Evolutionary conservation across 352 stramenopile genomes (phyloP).

Genomic region (Globisporangium yorkense): DNA sequence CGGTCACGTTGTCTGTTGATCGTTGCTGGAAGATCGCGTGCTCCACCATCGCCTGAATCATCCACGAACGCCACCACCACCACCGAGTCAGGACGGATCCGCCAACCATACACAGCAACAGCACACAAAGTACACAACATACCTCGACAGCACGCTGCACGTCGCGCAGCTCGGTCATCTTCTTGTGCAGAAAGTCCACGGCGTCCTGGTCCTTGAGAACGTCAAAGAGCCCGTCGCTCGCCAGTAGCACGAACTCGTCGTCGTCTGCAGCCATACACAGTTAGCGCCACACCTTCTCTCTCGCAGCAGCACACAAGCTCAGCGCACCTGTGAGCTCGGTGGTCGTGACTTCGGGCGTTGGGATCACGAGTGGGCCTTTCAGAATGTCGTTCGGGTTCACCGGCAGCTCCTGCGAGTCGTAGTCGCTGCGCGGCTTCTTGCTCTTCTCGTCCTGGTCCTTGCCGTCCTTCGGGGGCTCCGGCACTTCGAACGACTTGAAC

Average conservation of each 20-base stretch:
- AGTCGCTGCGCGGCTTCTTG: constrained; percentile 54
- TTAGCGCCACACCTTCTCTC: neutral
- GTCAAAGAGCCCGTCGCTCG: constrained; percentile 78
- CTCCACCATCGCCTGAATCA: constrained; percentile 55
- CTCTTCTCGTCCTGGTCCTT: neutral
- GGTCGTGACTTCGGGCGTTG: constrained; percentile 69
- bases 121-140: neutral
- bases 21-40: constrained; percentile 77
- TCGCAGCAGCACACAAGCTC: neutral
- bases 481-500: constrained; percentile 91
- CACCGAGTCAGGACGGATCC: neutral
- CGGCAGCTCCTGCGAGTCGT: constrained; percentile 68
- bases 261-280: constrained; percentile 26
- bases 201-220: constrained; percentile 82
- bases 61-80: neutral
- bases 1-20: constrained; percentile 85
- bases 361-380: constrained; percentile 76
- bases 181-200: constrained; percentile 66
- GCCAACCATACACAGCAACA: neutral
- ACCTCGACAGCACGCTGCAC: constrained; percentile 79
- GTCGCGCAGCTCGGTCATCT: constrained; percentile 62
- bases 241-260: constrained; percentile 77
- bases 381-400: constrained; percentile 85
- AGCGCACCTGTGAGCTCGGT: constrained; percentile 52
- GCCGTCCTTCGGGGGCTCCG: constrained; percentile 28